Base-by-base conservation (phyloP, 495 filamentous ascomycete genomes). In the Bathelium albidoporum region DNA sequence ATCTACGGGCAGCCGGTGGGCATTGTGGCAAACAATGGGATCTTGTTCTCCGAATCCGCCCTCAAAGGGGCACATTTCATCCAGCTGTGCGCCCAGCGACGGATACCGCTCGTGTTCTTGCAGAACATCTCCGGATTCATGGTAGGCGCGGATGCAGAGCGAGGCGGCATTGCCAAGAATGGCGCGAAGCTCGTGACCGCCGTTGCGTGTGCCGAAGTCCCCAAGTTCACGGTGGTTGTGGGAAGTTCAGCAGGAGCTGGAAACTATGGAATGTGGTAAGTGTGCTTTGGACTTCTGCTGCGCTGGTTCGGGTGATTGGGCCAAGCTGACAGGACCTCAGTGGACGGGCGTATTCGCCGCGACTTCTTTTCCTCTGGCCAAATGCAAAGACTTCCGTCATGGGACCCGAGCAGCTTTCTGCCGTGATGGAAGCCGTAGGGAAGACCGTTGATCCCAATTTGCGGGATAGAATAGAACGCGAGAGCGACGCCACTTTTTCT, bases 111-210 rank as follows among this genome's bases (percentile, higher is more conserved):
- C 0, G 78, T 98, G 32, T 98, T 98, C 75, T 76, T 98, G 41
- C 94, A 98, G 72, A 98, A 98, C 72, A 98, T 98, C 73, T 87
- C 83, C 7, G 94, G 94, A 29, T 98, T 98, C 80, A 98, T 98
- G 94, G 94, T 98, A 14, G 94, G 94, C 31, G 82, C 81, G 9
- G 91, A 95, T 69, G 94, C 93, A 2, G 94, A 98, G 74, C 86
- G 86, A 45, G 94, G 91, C 59, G 94, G 94, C 7, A 97, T 98
- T 68, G 94, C 94, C 32, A 97, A 97, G 81, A 95, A 98, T 71
- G 94, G 94, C 45, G 94, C 94, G 0, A 97, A 98, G 78, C 81
- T 98, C 20, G 94, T 98, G 9, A 97, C 91, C 9, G 94, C 94
- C 2, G 95, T 97, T 2, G 89, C 91, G 3, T 97, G 92, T 72